Conservation (phyloP, 1,284 basidiomycete species). For the Leccinum variabile region DNA sequence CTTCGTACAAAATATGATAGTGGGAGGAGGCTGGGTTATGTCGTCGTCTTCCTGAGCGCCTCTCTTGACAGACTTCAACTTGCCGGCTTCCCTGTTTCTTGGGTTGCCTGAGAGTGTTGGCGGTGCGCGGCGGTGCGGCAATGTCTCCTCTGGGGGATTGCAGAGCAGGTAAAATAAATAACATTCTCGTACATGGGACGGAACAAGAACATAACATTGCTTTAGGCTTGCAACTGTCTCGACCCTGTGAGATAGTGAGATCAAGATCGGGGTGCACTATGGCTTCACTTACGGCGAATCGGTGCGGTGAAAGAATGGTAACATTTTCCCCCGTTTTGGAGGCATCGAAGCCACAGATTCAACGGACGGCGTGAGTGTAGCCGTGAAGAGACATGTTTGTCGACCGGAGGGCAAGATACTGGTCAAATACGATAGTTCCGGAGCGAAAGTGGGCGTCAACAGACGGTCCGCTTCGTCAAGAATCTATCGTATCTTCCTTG, state of each 20-base stretch:
- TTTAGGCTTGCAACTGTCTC: conserved; percentile 85
- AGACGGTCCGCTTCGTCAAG: conserved; percentile 97
- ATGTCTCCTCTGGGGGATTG: conserved; percentile 81
- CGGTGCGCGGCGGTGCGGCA: conserved; percentile 61
- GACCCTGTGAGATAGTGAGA: conserved; percentile 49
- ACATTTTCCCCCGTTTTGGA: conserved; percentile 80
- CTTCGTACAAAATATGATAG: conserved; percentile 93
- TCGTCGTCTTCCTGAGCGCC: conserved; percentile 49
- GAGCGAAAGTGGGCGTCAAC: conserved; percentile 87
- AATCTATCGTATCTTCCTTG: conserved; percentile 53
- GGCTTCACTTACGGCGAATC: conserved; percentile 60
- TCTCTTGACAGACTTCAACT: conserved; percentile 37
- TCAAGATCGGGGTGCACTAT: not conserved
- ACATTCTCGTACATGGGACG: conserved; percentile 91
- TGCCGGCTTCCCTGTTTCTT: conserved; percentile 35
- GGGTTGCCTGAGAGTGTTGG: conserved; percentile 42
- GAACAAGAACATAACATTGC: conserved; percentile 91
- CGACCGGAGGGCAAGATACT: conserved; percentile 77
- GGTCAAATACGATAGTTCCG: conserved; percentile 84
- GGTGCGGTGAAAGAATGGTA: conserved; percentile 87
- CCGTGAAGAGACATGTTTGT: conserved; percentile 97
- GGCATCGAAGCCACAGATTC: conserved; percentile 75
- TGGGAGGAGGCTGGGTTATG: conserved; percentile 75
- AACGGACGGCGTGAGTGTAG: conserved; percentile 89
- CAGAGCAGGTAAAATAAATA: conserved; percentile 92